These are phyloP conservation scores for Geranium incanum DNA, from an alignment of 441 rosid species.

Conservation along the genomic window DNA sequence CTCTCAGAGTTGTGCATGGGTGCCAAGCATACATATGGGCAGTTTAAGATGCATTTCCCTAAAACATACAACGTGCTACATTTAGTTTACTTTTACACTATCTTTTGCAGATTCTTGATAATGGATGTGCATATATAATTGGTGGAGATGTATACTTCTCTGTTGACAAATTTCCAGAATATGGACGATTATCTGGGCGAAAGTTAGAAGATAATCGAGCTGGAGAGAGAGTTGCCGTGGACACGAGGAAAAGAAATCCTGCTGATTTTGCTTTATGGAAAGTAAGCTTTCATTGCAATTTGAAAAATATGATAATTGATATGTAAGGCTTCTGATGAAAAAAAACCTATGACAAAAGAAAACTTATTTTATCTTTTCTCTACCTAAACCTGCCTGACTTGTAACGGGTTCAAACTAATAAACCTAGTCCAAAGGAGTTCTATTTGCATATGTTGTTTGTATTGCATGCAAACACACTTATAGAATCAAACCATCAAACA, in stretches of 20 bases:
- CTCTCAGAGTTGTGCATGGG: neutral
- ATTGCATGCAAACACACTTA: neutral
- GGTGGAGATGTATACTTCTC: constrained; percentile 85
- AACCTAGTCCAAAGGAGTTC: neutral
- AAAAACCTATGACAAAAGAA: neutral
- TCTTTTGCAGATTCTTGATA: constrained; percentile 61
- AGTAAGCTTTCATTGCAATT: constrained; percentile 31
- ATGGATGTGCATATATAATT: constrained; percentile 58
- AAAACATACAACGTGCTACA: neutral
- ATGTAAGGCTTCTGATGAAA: constrained; percentile 8
- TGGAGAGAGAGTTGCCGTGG: constrained; percentile 84
- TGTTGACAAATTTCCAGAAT: constrained; percentile 64
- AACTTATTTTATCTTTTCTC: neutral
- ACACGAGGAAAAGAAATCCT: constrained; percentile 74
- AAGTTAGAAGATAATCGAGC: constrained; percentile 66
- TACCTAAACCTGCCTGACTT: neutral
- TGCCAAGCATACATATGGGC: neutral
- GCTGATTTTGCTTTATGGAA: constrained; percentile 95
- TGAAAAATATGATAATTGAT: neutral
- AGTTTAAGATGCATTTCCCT: neutral
- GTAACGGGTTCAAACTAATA: neutral
- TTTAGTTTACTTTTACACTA: neutral
- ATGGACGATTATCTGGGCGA: constrained; percentile 76
- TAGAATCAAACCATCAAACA: constrained; percentile 4
- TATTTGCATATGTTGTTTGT: neutral